phyloP scores from a whole-genome alignment of 2,329 filamentous ascomycete species.

The Myriosclerotinia scirpicola region DNA sequence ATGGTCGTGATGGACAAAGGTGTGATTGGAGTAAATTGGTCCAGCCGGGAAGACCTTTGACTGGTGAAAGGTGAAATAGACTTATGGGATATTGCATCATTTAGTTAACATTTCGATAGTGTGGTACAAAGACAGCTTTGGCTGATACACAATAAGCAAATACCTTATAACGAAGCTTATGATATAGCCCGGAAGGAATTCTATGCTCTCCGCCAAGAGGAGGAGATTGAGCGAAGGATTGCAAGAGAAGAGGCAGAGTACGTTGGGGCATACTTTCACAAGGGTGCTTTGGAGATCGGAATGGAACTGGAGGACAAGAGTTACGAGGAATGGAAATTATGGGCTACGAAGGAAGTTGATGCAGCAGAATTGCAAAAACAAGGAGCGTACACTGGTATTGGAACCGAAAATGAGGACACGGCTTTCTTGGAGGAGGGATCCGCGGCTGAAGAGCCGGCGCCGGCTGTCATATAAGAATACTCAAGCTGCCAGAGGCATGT shows the following conservation, averaged over 20 bases:
- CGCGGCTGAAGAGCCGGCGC: constrained; percentile 4
- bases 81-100: not conserved
- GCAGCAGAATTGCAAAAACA: constrained; percentile 45
- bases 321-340: constrained; percentile 82
- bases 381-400: constrained; percentile 48
- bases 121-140: constrained; percentile 90
- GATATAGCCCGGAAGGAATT: constrained; percentile 87
- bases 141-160: constrained; percentile 66
- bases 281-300: constrained; percentile 69
- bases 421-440: constrained; percentile 10
- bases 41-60: constrained; percentile 73
- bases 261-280: constrained; percentile 87
- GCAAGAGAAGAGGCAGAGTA: constrained; percentile 84
- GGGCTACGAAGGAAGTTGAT: constrained; percentile 59
- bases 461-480: not conserved
- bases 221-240: constrained; percentile 80
- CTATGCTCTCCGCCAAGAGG: constrained; percentile 76
- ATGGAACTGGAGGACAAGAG: constrained; percentile 78
- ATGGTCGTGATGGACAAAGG: constrained; percentile 75
- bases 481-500: constrained; percentile 16
- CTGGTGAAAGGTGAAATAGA: constrained; percentile 73
- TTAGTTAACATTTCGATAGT: constrained; percentile 49
- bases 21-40: constrained; percentile 77
- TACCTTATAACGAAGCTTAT: constrained; percentile 71
- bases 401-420: constrained; percentile 40